Conservation (phyloP, 179 eudicot genomes). For the Nepenthes alata region DNA sequence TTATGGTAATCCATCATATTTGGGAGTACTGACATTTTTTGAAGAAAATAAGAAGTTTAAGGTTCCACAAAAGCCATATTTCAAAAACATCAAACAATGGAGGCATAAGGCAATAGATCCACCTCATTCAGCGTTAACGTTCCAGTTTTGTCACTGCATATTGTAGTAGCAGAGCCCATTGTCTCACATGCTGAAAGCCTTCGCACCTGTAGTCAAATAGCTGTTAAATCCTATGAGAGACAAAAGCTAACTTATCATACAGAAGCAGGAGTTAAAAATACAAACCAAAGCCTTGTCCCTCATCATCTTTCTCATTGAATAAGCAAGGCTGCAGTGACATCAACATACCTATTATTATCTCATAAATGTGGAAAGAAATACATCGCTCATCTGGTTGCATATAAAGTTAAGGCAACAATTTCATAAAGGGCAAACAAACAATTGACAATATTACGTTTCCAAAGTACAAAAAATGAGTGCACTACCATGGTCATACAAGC, state of each 20-base stretch:
- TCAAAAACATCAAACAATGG: neutral
- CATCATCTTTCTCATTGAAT: slow-evolving; percentile 98
- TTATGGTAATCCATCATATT: no score
- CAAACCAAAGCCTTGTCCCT: slow-evolving; percentile 91
- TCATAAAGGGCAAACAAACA: no score
- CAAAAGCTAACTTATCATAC: neutral
- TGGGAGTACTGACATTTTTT: no score
- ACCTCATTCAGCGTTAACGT: slow-evolving; percentile 72
- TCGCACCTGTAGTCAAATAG: slow-evolving; percentile 47
- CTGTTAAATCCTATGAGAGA: neutral
- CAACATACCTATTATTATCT: neutral
- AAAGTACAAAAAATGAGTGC: no score
- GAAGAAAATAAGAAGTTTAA: neutral
- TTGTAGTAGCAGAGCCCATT: slow-evolving; percentile 96
- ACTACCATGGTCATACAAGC: no score
- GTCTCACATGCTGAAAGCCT: slow-evolving; percentile 97
- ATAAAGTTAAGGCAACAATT: no score
- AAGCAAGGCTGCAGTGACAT: slow-evolving; percentile 61
- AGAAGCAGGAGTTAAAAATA: slow-evolving; percentile 3
- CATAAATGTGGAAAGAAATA: no score
- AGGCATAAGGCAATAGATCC: slow-evolving; percentile 1
- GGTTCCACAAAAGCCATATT: neutral
- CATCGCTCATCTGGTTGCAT: no score
- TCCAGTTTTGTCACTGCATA: slow-evolving; percentile 95
- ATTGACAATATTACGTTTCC: no score